A percentile compares a stretch with the other conserved stretches of the same genome.
Evolutionary conservation across 305 asterid species (phyloP).

Genomic region (Fraxinus floribunda): DNA sequence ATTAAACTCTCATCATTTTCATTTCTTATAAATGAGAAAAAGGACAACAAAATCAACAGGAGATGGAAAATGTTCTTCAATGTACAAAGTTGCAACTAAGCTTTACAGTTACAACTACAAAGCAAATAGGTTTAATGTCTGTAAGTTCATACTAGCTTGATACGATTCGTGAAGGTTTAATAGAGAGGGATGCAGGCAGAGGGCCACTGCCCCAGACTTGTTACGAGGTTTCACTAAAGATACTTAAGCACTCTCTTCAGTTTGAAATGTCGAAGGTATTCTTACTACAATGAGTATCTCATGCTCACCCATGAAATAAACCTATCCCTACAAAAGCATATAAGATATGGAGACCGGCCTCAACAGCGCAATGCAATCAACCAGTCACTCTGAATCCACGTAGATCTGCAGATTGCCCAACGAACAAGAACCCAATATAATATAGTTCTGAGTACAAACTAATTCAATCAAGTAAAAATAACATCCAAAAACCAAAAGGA

Average conservation of each 20-base stretch:
- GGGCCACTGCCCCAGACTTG: neutral
- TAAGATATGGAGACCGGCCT: conserved; percentile 20
- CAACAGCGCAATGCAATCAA: neutral
- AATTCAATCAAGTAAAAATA: neutral
- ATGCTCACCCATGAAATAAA: neutral
- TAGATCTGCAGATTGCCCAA: conserved; percentile 41
- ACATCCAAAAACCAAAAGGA: neutral
- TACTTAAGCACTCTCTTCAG: conserved; percentile 2
- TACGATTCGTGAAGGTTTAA: neutral
- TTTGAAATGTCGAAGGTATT: neutral
- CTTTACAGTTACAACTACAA: neutral
- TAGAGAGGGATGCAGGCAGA: neutral
- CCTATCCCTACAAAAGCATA: neutral
- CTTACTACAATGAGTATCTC: neutral
- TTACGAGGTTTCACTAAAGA: neutral
- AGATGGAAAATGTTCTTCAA: neutral
- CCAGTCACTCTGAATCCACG: conserved; percentile 41
- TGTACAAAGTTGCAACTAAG: neutral
- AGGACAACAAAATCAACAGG: neutral
- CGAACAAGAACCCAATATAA: conserved; percentile 2
- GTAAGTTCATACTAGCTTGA: neutral
- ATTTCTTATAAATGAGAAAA: neutral
- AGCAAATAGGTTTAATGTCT: neutral
- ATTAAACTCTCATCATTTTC: neutral
- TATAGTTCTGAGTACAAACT: neutral